These are phyloP conservation scores for Tylopilus vinaceipallidus DNA, from an alignment of 768 basidiomycete species.

Conservation along the genomic window DNA sequence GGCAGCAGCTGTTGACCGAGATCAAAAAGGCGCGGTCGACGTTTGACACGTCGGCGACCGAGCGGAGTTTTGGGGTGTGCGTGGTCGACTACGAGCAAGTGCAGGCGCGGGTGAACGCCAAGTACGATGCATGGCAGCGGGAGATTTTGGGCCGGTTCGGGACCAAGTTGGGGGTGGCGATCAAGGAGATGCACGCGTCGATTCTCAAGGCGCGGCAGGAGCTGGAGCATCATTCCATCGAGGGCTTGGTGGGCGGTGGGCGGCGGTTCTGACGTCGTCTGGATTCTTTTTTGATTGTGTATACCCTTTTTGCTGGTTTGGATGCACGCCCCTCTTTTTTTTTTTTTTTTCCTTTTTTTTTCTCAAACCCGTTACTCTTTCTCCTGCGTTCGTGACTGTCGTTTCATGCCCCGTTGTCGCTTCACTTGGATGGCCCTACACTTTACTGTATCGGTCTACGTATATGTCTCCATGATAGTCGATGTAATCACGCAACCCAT, in stretches of 20 bases:
- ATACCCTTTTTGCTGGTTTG: too few species aligned
- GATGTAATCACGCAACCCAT: too few species aligned
- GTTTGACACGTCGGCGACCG: conserved; percentile 95
- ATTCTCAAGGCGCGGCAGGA: conserved; percentile 94
- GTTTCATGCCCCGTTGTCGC: too few species aligned
- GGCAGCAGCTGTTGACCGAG: conserved; percentile 95
- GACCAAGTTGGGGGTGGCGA: conserved; percentile 85
- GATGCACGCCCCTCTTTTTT: too few species aligned
- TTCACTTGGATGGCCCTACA: too few species aligned
- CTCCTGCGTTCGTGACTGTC: too few species aligned
- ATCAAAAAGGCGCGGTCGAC: conserved; percentile 96
- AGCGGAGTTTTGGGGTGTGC: conserved; percentile 88
- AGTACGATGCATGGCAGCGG: conserved; percentile 97
- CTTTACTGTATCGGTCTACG: too few species aligned
- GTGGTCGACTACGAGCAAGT: conserved; percentile 98
- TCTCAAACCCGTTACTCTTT: too few species aligned
- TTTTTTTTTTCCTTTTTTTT: too few species aligned
- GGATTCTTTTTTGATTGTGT: too few species aligned
- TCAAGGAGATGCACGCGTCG: conserved; percentile 96
- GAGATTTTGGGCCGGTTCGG: conserved; percentile 94
- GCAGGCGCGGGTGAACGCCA: conserved; percentile 94
- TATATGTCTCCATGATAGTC: too few species aligned
- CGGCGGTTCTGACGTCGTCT: conserved; percentile 50
- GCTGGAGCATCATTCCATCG: conserved; percentile 94
- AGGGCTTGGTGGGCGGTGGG: conserved; percentile 65